Evolutionary conservation across 2,329 filamentous ascomycete genomes (phyloP), one percentile per base, ranked within the genome.

Genomic region (Plenodomus tracheiphilus): DNA sequence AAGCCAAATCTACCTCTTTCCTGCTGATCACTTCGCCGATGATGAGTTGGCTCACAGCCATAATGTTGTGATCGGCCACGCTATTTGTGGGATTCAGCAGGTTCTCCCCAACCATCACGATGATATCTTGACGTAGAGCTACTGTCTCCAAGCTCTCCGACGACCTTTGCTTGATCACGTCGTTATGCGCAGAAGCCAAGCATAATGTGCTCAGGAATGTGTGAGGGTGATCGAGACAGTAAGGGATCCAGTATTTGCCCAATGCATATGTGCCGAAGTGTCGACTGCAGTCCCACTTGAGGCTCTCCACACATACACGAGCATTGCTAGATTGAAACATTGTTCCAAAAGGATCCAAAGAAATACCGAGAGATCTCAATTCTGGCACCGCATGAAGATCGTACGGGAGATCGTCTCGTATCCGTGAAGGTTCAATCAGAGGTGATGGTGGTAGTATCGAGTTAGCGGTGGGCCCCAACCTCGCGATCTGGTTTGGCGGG

Each of bases 161-260:
- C 11, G 41, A 18, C 1, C 48, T 44, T 3, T 61, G 56, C 5
- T 60, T 36, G 16, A 71, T 53, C 2, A 66, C 65, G 43, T 73
- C 71, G 11, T 63, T 46, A 39, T 73, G 66, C 7, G 65, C 61
- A 1, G 70, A 65, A 7, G 71, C 66, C 30, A 70, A 60, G 46
- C 65, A 68, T 10, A 74, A 54, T 0, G 70, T 73, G 36, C 70
- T 73, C 2, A 74, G 62, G 38, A 70, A 74, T 1, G 70, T 65
- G 18, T 72, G 69, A 10, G 64, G 57, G 8, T 65, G 51, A 11
- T 59, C 58, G 25, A 72, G 60, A 4, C 71, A 64, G 15, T 64
- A 61, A 0, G 69, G 69, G 22, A 73, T 66, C 71, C 71, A 74
- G 20, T 65, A 40, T 34, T 28, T 43, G 7, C 68, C 69, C 56